phyloP scores from a whole-genome alignment of 2,329 filamentous ascomycete genomes.

The Paraphoma sp. region DNA sequence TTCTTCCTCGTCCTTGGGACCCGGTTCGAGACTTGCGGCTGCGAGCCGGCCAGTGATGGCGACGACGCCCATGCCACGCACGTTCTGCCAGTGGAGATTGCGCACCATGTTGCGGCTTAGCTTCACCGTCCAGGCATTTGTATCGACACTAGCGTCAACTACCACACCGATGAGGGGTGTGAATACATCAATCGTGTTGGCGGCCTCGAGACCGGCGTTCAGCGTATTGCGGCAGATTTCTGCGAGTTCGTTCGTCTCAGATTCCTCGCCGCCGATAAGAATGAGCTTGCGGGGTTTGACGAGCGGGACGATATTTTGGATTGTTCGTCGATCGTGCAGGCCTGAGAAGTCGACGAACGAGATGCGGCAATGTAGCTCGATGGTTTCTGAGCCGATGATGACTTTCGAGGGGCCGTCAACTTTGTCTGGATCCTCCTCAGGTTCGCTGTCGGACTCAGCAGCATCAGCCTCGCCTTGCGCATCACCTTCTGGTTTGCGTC shows the following conservation, averaged over 20 bases:
- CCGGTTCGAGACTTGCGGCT: slow-evolving; percentile 52
- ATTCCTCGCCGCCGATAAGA: slow-evolving; percentile 79
- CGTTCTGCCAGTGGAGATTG: slow-evolving; percentile 92
- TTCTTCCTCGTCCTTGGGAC: slow-evolving; percentile 45
- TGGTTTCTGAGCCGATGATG: slow-evolving; percentile 65
- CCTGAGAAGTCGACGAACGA: slow-evolving; percentile 92
- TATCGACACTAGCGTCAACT: slow-evolving; percentile 93
- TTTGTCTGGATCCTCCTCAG: slow-evolving; percentile 60
- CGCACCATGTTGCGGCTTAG: slow-evolving; percentile 84
- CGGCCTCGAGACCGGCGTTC: slow-evolving; percentile 53
- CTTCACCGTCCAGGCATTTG: slow-evolving; percentile 95
- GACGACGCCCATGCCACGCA: slow-evolving; percentile 86
- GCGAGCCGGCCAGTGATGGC: slow-evolving; percentile 82
- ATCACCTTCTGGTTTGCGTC: slow-evolving; percentile 55
- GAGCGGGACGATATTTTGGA: slow-evolving; percentile 93
- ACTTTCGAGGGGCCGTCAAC: slow-evolving; percentile 77
- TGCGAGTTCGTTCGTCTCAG: slow-evolving; percentile 77
- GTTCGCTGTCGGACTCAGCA: slow-evolving; percentile 54
- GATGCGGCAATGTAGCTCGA: slow-evolving; percentile 76
- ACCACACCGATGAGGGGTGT: slow-evolving; percentile 76
- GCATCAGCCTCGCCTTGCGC: slow-evolving; percentile 31
- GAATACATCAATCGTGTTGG: slow-evolving; percentile 70
- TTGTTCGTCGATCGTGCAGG: slow-evolving; percentile 88
- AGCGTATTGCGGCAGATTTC: slow-evolving; percentile 77
- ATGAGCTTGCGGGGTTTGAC: slow-evolving; percentile 95